phyloP scores from a whole-genome alignment of 306 rosid genomes.

The Mimosa pudica region DNA sequence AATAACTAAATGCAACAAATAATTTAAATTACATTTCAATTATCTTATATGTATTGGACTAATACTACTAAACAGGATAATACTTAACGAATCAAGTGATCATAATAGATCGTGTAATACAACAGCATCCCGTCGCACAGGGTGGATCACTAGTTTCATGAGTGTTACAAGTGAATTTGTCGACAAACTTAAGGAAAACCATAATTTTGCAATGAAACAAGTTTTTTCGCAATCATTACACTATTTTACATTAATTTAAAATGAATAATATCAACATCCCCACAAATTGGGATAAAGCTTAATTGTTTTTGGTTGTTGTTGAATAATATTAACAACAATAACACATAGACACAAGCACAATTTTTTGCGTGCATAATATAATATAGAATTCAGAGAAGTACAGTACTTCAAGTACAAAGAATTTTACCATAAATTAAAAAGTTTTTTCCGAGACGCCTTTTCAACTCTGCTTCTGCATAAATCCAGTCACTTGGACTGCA shows the following conservation, averaged over 20 bases:
- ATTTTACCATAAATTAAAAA: constrained; percentile 73
- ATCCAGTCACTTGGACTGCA: constrained; percentile 93
- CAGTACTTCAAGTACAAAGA: constrained; percentile 15
- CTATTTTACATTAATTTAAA: constrained; percentile 16
- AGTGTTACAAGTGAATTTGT: constrained; percentile 24
- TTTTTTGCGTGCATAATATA: background rate
- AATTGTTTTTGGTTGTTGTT: too few species aligned
- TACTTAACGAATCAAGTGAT: too few species aligned
- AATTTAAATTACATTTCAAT: too few species aligned
- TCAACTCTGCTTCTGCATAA: constrained; percentile 81
- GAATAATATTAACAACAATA: too few species aligned
- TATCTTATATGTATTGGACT: too few species aligned
- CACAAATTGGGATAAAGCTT: too few species aligned
- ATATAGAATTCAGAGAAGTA: background rate
- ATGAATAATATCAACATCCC: background rate
- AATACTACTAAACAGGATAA: too few species aligned
- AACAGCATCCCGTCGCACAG: too few species aligned
- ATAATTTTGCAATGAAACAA: background rate
- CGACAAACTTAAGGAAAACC: constrained; percentile 20
- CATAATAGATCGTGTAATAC: too few species aligned
- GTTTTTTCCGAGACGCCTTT: constrained; percentile 77
- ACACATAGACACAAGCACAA: background rate
- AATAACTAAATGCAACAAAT: too few species aligned
- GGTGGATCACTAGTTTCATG: background rate
- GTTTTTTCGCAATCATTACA: constrained; percentile 14